A percentile compares a stretch with the other conserved stretches of the same genome.
These are phyloP conservation scores for Lipomyces yarrowii DNA, from an alignment of 1,139 yeast genomes.

Conservation along the genomic window DNA sequence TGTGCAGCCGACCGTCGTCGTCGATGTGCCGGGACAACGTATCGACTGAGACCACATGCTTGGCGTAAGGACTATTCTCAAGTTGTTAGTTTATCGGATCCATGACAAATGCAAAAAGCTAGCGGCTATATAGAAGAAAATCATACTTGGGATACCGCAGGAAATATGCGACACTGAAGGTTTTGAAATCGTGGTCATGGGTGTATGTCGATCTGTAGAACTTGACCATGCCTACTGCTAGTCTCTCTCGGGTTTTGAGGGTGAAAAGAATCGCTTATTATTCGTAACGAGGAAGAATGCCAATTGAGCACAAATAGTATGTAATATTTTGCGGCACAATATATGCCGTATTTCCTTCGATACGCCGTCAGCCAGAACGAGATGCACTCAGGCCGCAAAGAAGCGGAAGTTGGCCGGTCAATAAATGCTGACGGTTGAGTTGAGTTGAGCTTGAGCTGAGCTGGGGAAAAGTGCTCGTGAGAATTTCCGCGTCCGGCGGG, in stretches of 20 bases:
- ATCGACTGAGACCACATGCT: slow-evolving; percentile 87
- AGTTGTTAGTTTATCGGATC: neutral
- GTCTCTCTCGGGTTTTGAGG: neutral
- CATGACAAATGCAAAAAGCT: too few species aligned
- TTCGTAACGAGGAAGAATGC: neutral
- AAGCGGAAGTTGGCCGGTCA: too few species aligned
- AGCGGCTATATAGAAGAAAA: neutral
- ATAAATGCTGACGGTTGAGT: neutral
- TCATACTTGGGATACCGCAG: slow-evolving; percentile 74
- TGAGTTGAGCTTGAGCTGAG: neutral
- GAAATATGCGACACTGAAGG: slow-evolving; percentile 77
- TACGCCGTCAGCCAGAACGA: neutral
- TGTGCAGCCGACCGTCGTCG: slow-evolving; percentile 62
- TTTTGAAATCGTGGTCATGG: slow-evolving; percentile 56
- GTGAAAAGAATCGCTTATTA: too few species aligned
- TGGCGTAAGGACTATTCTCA: slow-evolving; percentile 65
- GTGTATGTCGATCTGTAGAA: slow-evolving; percentile 27
- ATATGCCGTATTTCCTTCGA: neutral
- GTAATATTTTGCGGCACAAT: neutral
- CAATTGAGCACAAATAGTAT: neutral
- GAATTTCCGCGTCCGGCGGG: neutral
- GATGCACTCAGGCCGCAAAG: neutral
- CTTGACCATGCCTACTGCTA: slow-evolving; percentile 23
- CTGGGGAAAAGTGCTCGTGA: neutral
- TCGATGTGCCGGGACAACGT: slow-evolving; percentile 66